Base-by-base conservation (phyloP, 306 rosid species). In the Prinsepia uniflora region DNA sequence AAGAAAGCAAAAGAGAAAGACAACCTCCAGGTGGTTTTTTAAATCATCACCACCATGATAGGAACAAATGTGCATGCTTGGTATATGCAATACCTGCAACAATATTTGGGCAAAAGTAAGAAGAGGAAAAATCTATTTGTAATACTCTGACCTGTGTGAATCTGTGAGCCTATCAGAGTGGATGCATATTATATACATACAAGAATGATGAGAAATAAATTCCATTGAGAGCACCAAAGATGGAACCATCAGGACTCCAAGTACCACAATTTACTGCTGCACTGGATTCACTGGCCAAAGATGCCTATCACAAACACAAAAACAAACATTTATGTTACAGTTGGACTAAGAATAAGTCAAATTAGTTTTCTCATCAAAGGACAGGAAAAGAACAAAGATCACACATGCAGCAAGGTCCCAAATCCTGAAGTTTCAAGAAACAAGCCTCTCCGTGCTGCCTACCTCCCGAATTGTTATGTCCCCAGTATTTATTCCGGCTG, bases 221-320 rank as follows among this genome's bases (percentile, higher is more conserved):
- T 24, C 30, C 30, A 24, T 24, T 24, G 30, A 24, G 30, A 50
- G 13, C 53, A 67, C 79, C 79, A 18, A 75, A 9, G 20, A 56
- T 44, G 70, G 41, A 46, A 22, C 79, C 79, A 67, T 75, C 73
- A 45, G 79, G 79, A 57, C 73, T 75, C 79, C 79, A 75, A 14
- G 36, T 34, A 19, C 67, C 79, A 75, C 79, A 60, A 48, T 75
- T 75, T 39, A 75, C 53, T 4, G 61, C 46, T 10, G 79, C 58
- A 57, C 67, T 65, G 42, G 5, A 54, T 17, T 48, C 59, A 46
- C 12, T 39, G 10, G 59, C 39, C 57, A 75, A 46, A 46, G 67
- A 30, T 57, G 34, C 57, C 73, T 75, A 45, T 49, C 49, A 62
- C 4, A 58, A 11, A 46, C 40, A 63, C 18, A 43, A 46, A 22